These are phyloP conservation scores for Gardenia jasminoides DNA, from an alignment of 257 asterid species.

Conservation along the genomic window DNA sequence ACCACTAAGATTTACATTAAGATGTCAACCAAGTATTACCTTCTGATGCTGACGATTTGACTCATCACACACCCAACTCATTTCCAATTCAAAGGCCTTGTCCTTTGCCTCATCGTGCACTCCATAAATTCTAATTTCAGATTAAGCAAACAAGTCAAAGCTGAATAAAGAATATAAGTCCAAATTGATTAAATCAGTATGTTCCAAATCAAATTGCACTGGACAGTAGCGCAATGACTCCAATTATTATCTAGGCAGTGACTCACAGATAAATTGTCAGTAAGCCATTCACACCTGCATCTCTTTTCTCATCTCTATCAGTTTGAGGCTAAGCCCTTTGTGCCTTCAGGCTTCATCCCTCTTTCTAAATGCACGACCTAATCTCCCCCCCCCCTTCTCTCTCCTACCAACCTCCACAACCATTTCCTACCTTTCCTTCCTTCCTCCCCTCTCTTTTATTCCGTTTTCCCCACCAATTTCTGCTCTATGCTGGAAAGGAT, in stretches of 20 bases:
- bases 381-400: no score
- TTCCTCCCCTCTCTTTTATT: no score
- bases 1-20: neutral
- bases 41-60: slow-evolving; percentile 90
- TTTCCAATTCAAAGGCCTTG: slow-evolving; percentile 94
- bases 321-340: no score
- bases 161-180: neutral
- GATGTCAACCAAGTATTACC: slow-evolving; percentile 36
- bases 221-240: neutral
- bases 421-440: no score
- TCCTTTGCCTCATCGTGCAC: slow-evolving; percentile 98
- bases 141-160: slow-evolving; percentile 16
- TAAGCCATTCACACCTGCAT: no score
- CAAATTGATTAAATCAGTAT: neutral
- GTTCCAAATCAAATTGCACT: neutral
- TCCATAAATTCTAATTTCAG: slow-evolving; percentile 66
- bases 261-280: neutral
- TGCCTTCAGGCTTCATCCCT: no score
- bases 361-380: no score
- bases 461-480: no score
- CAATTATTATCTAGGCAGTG: neutral
- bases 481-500: no score
- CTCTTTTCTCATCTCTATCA: no score
- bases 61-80: slow-evolving; percentile 99
- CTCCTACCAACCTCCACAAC: no score